Evolutionary conservation across 2,329 filamentous ascomycete genomes (phyloP), one percentile per base, ranked within the genome.

Genomic region (Aotearoamyces nothofagi): DNA sequence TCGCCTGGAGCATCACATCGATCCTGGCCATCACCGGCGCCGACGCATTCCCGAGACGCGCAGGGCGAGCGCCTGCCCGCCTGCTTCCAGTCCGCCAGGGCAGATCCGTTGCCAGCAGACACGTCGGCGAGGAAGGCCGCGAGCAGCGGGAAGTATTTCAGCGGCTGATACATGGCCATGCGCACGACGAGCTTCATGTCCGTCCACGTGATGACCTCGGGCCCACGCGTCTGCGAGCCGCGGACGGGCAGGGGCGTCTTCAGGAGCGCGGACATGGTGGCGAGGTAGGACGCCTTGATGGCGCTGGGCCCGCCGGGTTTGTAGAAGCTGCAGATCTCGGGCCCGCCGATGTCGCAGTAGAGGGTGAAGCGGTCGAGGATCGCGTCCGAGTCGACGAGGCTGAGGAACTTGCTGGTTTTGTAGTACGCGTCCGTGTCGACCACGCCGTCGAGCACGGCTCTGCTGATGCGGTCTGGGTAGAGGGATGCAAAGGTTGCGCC

Each of bases 401-500:
- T 63, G n/a, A 34, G 58, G 39, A 55, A 45, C 34, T 61, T 55
- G 2, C 46, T 44, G n/a, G 20, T 19, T 39, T 28, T 10, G 31
- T 66, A 68, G 5, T 60, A 41, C 17, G 59, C 39, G n/a, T 44
- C 40, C 15, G 46, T 39, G 26, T 45, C 40, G 15, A 39, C 19
- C 10, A 38, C 33, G n/a, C 39, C 39, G 19, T 41, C 39, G 8
- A 24, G 28, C 2, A 60, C 41, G 17, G 61, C 36, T 6, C 58
- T 50, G 0, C 53, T 56, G 8, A 61, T 43, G 10, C 49, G 42
- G 2, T 38, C 40, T 3, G 56, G 56, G 31, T 51, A 57, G 45
- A 55, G 46, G 4, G 50, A 51, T 6, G 54, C 53, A 29, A 59
- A 58, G 2, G 49, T 54, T 22, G 51, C 52, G 2, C 54, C 53